phyloP scores from a whole-genome alignment of 495 filamentous ascomycete genomes.

The Daldinia bambusicola region DNA sequence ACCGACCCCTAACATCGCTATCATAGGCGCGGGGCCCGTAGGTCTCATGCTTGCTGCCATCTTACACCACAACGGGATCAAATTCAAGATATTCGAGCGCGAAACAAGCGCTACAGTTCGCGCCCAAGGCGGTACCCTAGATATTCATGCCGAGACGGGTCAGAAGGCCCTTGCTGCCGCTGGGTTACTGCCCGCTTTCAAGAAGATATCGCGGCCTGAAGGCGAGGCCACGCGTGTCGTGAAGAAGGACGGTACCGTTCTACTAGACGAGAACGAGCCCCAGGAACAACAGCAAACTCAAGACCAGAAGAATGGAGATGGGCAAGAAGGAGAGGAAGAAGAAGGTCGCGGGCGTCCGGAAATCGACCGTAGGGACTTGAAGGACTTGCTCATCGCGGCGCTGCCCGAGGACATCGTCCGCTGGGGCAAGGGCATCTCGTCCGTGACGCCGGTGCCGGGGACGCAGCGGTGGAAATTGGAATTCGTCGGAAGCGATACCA shows the following conservation, averaged over 20 bases:
- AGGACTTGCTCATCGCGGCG: constrained; percentile 51
- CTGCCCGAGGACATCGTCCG: constrained; percentile 55
- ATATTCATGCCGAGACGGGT: constrained; percentile 63
- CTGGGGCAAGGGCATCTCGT: constrained; percentile 57
- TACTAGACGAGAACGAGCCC: constrained; percentile 51
- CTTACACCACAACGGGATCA: constrained; percentile 58
- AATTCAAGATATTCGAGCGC: constrained; percentile 64
- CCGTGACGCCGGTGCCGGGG: constrained; percentile 25
- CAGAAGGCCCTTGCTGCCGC: constrained; percentile 63
- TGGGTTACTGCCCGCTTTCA: constrained; percentile 62
- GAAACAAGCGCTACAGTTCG: constrained; percentile 52
- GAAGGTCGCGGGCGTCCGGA: constrained; percentile 59
- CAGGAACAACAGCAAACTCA: neutral
- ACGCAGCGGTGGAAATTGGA: constrained; percentile 48
- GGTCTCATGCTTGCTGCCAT: constrained; percentile 68
- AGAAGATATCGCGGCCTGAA: constrained; percentile 53
- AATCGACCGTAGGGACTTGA: constrained; percentile 57
- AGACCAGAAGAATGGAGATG: neutral
- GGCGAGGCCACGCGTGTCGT: constrained; percentile 54
- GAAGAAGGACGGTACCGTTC: constrained; percentile 54
- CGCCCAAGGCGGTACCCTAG: constrained; percentile 65
- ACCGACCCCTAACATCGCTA: constrained; percentile 59
- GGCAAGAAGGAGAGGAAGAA: neutral
- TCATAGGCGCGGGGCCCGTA: constrained; percentile 67
- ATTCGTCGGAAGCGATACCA: constrained; percentile 42